Conservation (phyloP, 2,329 filamentous ascomycete species). For the Macrophomina pseudophaseolina region DNA sequence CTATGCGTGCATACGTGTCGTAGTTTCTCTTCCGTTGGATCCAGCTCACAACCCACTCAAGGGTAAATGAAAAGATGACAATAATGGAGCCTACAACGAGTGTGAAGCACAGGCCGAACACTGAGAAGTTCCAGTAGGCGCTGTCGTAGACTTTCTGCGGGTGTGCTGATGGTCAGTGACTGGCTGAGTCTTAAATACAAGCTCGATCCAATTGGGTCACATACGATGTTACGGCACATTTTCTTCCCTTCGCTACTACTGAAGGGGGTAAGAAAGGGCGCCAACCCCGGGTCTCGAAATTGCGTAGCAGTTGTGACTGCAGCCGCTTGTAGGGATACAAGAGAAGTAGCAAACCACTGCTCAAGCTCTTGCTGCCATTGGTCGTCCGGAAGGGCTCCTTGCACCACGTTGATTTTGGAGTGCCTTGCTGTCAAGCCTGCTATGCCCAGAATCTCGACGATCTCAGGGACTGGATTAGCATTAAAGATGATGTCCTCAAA, state of each 20-base stretch:
- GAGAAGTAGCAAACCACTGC: conserved; percentile 22
- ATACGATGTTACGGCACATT: not conserved
- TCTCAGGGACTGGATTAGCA: no score
- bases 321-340: conserved; percentile 25
- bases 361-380: conserved; percentile 30
- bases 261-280: not conserved
- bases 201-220: not conserved
- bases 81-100: conserved; percentile 32
- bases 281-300: not conserved
- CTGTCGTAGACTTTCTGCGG: conserved; percentile 29
- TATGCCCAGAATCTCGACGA: no score
- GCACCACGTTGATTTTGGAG: no score
- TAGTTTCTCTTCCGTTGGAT: conserved; percentile 25
- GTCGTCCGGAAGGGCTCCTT: conserved; percentile 25
- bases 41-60: conserved; percentile 10
- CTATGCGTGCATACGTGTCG: conserved; percentile 26
- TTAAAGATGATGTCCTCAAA: no score
- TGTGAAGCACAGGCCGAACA: conserved; percentile 34
- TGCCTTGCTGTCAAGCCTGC: no score
- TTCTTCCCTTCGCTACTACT: not conserved
- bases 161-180: not conserved
- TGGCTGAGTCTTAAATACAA: not conserved
- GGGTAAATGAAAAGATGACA: conserved; percentile 28
- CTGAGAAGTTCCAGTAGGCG: conserved; percentile 30
- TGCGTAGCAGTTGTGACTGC: conserved; percentile 21